Base-by-base conservation (phyloP, 1,284 basidiomycete species). In the Trichosporon asahii region DNA sequence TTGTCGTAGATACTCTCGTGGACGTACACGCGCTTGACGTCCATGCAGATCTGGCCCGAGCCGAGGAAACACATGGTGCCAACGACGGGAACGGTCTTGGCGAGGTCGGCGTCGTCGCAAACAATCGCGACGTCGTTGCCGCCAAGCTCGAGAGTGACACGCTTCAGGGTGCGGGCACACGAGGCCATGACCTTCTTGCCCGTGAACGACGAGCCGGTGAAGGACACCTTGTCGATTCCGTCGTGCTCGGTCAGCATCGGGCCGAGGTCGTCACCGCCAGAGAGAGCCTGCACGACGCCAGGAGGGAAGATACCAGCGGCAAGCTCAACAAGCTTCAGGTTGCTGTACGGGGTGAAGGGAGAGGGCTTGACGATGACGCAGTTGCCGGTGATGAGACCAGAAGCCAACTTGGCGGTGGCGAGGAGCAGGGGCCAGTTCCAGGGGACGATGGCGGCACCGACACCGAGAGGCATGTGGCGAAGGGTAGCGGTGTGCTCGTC, bases 351-450 rank as follows among this genome's bases (percentile, higher is more conserved):
- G 0, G 96, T 95, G 84, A 99, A 97, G 0, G 94, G 89, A 0
- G 97, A 91, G 1, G 95, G 95, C 80, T 99, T 99, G 83, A 98
- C 90, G 68, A 99, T 95, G 1, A 90, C 88, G 0, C 95, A 98
- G 83, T 96, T 98, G 31, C 97, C 96, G 18, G 95, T 94, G 15
- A 95, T 93, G 15, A 98, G 88, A 27, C 86, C 87, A 0, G 87
- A 86, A 4, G 82, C 85, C 31, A 87, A 73, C 77, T 88, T 88
- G 60, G 87, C 80, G 0, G 85, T 86, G 72, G 87, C 85, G 85
- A 97, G 97, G 0, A 71, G 60, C 11, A 68, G 65, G 8, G 70
- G 70, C 85, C 96, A 96, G 83, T 95, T 95, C 92, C 83, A 80
- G 1, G 80, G 80, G 3, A 85, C 84, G 67, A 85, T 83, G 66